Base-by-base conservation (phyloP, 257 asterid species). In the Thymus quinquecostatus region DNA sequence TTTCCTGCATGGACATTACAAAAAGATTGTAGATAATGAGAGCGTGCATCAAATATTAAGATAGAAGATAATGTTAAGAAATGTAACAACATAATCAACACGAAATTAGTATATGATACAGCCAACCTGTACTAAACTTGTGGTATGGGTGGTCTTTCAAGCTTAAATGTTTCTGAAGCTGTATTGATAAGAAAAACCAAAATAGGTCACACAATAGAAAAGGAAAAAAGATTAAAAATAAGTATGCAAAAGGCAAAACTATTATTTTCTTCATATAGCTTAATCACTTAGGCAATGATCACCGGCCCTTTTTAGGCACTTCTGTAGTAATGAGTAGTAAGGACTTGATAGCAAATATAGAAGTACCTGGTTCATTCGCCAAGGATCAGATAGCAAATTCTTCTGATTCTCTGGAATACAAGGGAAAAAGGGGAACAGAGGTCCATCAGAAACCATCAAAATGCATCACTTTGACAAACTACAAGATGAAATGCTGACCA, bases 331-430 rank as follows among this genome's bases (percentile, higher is more conserved):
- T 10, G 21, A 32, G 59, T 29, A 13, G 43, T 60, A 14, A 44
- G 34, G 36, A 47, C 50, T 32, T 77, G 27, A 56, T 12, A 8
- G 72, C 54, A 34, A 13, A 75, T 32, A 73, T 27, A 44, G 43
- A 81, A 38, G 57, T 80, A 94, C 99, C 99, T 94, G 99, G 82
- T 79, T 79, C 96, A 94, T 94, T 83, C 99, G 90, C 99, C 99
- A 91, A 77, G 9, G 73, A 88, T 94, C 99, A 68, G 99, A 82
- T 27, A 94, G 88, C 75, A 94, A 81, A 86, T 94, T 94, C 84
- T 88, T 94, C 77, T 91, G 98, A 82, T 94, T 89, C 83, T 94
- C 99, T 94, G 87, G 38, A 43, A 73, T 40, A 53, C 51, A 45
- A 68, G 2, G 47, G 21, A 51, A 38, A 72, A 33, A 77, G 71